A percentile compares a stretch with the other conserved stretches of the same genome.
These are phyloP conservation scores for Sporothrix sp. DNA, from an alignment of 2,329 filamentous ascomycete species.

Conservation along the genomic window DNA sequence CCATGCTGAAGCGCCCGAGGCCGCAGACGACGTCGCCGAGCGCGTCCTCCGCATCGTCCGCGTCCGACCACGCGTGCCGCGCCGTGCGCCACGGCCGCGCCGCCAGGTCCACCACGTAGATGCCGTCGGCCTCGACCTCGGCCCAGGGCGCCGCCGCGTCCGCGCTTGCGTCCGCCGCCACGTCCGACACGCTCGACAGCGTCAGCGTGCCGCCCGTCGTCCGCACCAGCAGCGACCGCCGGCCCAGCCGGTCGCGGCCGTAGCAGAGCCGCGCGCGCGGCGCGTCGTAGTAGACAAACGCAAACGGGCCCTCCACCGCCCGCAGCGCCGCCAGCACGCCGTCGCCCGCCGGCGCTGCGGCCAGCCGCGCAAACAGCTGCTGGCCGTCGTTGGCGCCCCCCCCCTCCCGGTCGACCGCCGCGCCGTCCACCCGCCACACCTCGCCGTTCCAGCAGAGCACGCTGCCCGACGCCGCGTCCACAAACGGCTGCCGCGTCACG, in stretches of 20 bases:
- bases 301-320: conserved; percentile 70
- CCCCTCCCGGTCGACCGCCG: conserved; percentile 22
- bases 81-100: conserved; percentile 7
- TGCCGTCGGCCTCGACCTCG: conserved; percentile 77
- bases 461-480: conserved; percentile 45
- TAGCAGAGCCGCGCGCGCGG: conserved; percentile 57
- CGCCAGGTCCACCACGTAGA: conserved; percentile 58
- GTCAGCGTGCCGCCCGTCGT: conserved; percentile 31
- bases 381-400: conserved; percentile 64
- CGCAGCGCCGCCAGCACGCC: conserved; percentile 40
- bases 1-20: conserved; percentile 43
- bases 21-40: conserved; percentile 21
- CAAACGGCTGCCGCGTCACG: conserved; percentile 63
- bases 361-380: conserved; percentile 52
- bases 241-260: conserved; percentile 76
- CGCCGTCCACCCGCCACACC: conserved; percentile 65
- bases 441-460: conserved; percentile 96
- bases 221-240: conserved; percentile 66
- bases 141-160: conserved; percentile 41
- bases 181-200: conserved; percentile 63
- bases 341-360: conserved; percentile 28
- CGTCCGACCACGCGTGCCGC: conserved; percentile 28
- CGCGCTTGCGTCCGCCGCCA: conserved; percentile 21
- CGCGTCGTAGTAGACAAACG: conserved; percentile 74
- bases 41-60: no score